Base-by-base conservation (phyloP, 1,284 basidiomycete genomes). In the Ganoderma boninense region DNA sequence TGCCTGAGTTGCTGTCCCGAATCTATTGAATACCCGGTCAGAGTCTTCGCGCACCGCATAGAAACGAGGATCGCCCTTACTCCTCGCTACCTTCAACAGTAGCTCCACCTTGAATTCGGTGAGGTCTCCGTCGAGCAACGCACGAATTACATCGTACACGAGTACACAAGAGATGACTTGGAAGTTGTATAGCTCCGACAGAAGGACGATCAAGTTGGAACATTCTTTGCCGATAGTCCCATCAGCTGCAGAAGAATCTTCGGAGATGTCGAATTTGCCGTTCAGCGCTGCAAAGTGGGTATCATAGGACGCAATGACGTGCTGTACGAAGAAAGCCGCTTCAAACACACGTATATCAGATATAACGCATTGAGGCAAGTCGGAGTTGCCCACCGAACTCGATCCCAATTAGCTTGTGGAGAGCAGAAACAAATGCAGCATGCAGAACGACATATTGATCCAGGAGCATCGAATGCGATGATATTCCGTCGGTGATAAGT, bases 141-240 rank as follows among this genome's bases (percentile, higher is more conserved):
- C 86, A 4, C 94, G 91, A 73, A 99, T 92, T 63, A 99, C 80
- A 79, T 99, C 97, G 81, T 97, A 99, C 57, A 99, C 84, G 23
- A 99, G 86, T 4, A 93, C 86, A 70, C 92, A 95, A 0, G 95
- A 96, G 60, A 99, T 88, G 32, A 99, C 95, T 80, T 96, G 94
- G 77, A 98, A 95, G 80, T 99, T 99, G 85, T 99, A 99, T 46
- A 99, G 84, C 79, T 99, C 96, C 2, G 96, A 94, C 29, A 98
- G 84, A 11, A 99, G 87, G 0, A 95, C 90, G 43, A 97, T 87
- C 40, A 99, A 83, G 80, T 99, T 99, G 20, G 94, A 90, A 71
- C 92, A 92, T 80, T 98, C 95, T 81, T 98, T 98, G 42, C 93
- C 92, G 11, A 83, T 76, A 10, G 80, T 80, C n/a, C 83, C 81